Evolutionary conservation across 2,329 filamentous ascomycete genomes (phyloP), one percentile per base, ranked within the genome.

Genomic region (Myriosclerotinia curreyana): DNA sequence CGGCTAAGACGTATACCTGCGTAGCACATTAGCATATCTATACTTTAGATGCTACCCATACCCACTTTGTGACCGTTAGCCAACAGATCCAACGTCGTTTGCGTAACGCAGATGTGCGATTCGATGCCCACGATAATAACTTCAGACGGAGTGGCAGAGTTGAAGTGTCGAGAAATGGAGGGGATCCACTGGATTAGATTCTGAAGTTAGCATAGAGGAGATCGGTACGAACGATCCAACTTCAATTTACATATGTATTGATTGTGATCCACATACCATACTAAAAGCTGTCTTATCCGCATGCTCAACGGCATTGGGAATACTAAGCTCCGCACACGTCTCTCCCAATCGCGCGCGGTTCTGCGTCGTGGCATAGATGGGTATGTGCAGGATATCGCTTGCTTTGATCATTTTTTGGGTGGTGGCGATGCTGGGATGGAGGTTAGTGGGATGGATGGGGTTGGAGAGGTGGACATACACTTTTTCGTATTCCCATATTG

Each of bases 71-170:
- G 91, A 0, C 92, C 92, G 1, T 82, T 82, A 28, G 81, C 79
- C 51, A 95, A 79, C 56, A 96, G 79, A 78, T 97, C 94, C 50
- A 97, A 81, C 20, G 91, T 86, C 50, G 94, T 97, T 81, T 98
- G 94, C 66, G 91, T 93, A 38, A 98, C 87, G 80, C 94, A 98
- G 75, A 98, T 95, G 78, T 98, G 94, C 49, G 86, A 85, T 78
- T 98, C 94, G 74, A 98, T 96, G 46, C 94, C 94, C 20, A 96
- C 88, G 67, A 98, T 86, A 63, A 91, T 88, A 61, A 92, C 83
- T 71, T 88, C 83, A 28, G 84, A 78, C 0, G 74, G 74, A 0
- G 76, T 71, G 0, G 73, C 67, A 25, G 77, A 70, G 53, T 71
- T 42, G 67, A 77, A 74, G 66, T 76, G 71, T n/a, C 68, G 62